Evolutionary conservation across 2,329 filamentous ascomycete species (phyloP).

Genomic region (Apiospora saccharicola): DNA sequence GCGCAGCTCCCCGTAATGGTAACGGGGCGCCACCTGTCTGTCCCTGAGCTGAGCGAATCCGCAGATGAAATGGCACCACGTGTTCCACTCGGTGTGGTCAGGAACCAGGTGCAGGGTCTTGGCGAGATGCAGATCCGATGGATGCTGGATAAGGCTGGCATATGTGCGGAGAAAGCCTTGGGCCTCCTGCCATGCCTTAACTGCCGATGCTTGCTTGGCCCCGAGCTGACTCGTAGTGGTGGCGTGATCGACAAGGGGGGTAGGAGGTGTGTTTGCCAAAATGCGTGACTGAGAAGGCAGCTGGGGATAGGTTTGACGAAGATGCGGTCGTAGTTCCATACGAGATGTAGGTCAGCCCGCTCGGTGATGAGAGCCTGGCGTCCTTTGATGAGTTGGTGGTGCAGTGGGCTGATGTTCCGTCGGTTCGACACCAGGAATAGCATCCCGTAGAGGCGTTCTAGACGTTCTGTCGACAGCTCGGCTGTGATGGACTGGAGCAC

Average conservation of each 20-base stretch:
- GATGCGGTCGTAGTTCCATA: not conserved
- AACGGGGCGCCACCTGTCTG: slow-evolving; percentile 42
- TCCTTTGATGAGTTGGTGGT: slow-evolving; percentile 44
- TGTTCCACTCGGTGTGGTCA: slow-evolving; percentile 42
- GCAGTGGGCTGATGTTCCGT: slow-evolving; percentile 37
- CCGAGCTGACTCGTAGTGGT: not conserved
- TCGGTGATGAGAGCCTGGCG: slow-evolving; percentile 48
- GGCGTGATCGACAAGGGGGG: not conserved
- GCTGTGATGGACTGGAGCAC: too few relatives aligned
- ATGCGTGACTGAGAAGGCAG: not conserved
- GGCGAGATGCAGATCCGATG: slow-evolving; percentile 49
- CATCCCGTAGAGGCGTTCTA: too few relatives aligned
- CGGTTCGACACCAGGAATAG: too few relatives aligned
- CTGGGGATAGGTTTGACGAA: not conserved
- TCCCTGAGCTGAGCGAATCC: too few relatives aligned
- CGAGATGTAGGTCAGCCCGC: slow-evolving; percentile 40
- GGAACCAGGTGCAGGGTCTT: slow-evolving; percentile 46
- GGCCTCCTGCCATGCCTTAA: too few relatives aligned
- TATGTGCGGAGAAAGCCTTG: slow-evolving; percentile 49
- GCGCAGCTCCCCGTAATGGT: slow-evolving; percentile 50
- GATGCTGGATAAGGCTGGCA: slow-evolving; percentile 44
- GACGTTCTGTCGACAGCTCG: too few relatives aligned
- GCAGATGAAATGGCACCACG: slow-evolving; percentile 38
- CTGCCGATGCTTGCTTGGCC: slow-evolving; percentile 17
- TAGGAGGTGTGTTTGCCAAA: not conserved